Evolutionary conservation across 106 monocot genomes (phyloP).

Genomic region (Acorus gramineus): DNA sequence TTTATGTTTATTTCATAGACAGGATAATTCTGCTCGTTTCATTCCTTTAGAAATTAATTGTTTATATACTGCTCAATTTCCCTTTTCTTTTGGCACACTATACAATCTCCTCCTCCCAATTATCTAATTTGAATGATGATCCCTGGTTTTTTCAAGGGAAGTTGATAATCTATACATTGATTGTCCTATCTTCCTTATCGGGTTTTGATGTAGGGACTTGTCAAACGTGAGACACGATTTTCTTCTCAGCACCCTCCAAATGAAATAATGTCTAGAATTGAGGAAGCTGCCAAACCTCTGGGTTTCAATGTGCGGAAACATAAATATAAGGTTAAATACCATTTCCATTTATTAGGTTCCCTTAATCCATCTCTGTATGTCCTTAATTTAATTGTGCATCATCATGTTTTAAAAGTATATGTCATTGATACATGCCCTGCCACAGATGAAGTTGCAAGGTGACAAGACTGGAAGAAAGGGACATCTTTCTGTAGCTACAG

Average conservation of each 20-base stretch:
- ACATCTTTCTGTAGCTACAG: conserved; percentile 78
- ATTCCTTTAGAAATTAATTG: neutral
- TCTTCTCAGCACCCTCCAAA: conserved; percentile 63
- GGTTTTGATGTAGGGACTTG: conserved; percentile 24
- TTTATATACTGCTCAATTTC: neutral
- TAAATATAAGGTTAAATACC: conserved; percentile 69
- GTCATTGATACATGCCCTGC: neutral
- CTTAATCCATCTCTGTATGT: neutral
- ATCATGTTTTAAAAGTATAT: too few species aligned
- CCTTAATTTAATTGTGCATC: too few species aligned
- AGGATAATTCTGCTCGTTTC: too few species aligned
- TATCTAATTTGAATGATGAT: too few species aligned
- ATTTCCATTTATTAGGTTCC: neutral
- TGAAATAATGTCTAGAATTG: conserved; percentile 85
- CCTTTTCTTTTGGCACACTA: neutral
- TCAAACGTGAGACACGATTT: conserved; percentile 74
- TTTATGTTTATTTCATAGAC: too few species aligned
- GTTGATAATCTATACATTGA: too few species aligned
- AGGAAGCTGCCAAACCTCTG: conserved; percentile 79
- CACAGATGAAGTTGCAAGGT: conserved; percentile 80
- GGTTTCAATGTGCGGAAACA: conserved; percentile 82
- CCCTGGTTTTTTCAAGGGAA: too few species aligned
- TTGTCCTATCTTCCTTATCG: neutral
- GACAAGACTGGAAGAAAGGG: conserved; percentile 84
- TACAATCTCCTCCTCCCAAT: too few species aligned